phyloP scores from a whole-genome alignment of 768 basidiomycete species.

The Cyclocybe aegerita region DNA sequence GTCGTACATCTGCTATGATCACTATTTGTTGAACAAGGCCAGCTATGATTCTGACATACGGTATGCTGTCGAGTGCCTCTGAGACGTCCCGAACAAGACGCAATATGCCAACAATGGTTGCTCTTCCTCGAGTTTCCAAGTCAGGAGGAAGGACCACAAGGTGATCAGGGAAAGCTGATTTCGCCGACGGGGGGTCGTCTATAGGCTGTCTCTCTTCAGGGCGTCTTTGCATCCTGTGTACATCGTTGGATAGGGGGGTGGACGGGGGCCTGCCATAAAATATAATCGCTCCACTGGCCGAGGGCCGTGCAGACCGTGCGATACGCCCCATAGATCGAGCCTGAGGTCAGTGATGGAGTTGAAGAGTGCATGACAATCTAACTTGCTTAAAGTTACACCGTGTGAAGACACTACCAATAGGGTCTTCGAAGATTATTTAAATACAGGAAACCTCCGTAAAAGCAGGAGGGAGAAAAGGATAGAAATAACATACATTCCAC shows the following conservation, averaged over 20 bases:
- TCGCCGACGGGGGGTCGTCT: not conserved
- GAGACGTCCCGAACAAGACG: conserved; percentile 13
- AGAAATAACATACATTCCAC: no score
- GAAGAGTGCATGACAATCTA: no score
- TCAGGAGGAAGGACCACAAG: not conserved
- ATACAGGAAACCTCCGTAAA: no score
- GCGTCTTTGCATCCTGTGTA: not conserved
- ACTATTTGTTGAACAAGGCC: conserved; percentile 23
- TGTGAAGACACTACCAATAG: no score
- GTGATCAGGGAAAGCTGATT: not conserved
- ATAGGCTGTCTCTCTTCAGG: not conserved
- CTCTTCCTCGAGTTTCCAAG: not conserved
- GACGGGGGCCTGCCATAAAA: conserved; percentile 18
- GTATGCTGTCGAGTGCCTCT: conserved; percentile 19
- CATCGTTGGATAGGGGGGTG: not conserved
- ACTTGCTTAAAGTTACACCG: no score
- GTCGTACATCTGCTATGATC: conserved; percentile 21
- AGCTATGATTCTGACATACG: conserved; percentile 25
- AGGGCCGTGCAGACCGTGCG: conserved; percentile 4
- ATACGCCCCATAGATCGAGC: conserved; percentile 19
- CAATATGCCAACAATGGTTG: not conserved
- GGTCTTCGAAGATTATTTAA: no score
- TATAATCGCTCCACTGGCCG: conserved; percentile 22
- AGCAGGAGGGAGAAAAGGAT: no score
- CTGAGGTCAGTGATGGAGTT: no score